Evolutionary conservation across 768 basidiomycete genomes (phyloP), one percentile per base, ranked within the genome.

Genomic region (Leccinellum luteum): DNA sequence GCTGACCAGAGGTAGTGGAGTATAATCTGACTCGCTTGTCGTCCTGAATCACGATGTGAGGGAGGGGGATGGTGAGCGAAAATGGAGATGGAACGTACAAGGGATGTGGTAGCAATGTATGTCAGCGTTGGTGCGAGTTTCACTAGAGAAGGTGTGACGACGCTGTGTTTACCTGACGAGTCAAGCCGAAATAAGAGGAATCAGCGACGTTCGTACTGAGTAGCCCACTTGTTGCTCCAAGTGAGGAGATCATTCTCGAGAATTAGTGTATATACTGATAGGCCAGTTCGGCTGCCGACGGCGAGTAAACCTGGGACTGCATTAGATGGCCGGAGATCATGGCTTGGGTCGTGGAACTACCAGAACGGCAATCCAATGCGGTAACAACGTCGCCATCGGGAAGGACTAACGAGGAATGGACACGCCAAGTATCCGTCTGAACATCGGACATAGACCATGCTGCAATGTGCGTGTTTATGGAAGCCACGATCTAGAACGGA

Each of bases 191-290:
- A 30, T 55, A 51, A 55, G 27, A 45, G 48, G 43, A 54, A 32
- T 55, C 14, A 48, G 25, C 10, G 19, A 44, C 25, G 27, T 47
- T 67, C 80, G 52, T 77, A 92, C 91, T 75, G 65, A 52, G 77
- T 72, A 19, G 78, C 78, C 92, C 92, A 94, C 74, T 92, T 92
- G 68, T 78, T 78, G 14, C 85, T 86, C 92, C 92, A 94, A 0
- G 85, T 89, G 15, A 86, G 89, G 17, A 93, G 80, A 69, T 92
- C 89, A 64, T 91, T 87, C 62, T 92, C 89, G 30, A 90, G 78
- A 55, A 87, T 84, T 28, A 92, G 74, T 3, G 89, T 89, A 64
- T 90, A 90, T 0, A 92, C 83, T 1, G 88, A 86, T 14, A 94
- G 74, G 38, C 81, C 79, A 44, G 71, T 73, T 32, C 77, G 68